Evolutionary conservation across 495 filamentous ascomycete genomes (phyloP), one percentile per base, ranked within the genome.

Genomic region (Xylaria nigripes): DNA sequence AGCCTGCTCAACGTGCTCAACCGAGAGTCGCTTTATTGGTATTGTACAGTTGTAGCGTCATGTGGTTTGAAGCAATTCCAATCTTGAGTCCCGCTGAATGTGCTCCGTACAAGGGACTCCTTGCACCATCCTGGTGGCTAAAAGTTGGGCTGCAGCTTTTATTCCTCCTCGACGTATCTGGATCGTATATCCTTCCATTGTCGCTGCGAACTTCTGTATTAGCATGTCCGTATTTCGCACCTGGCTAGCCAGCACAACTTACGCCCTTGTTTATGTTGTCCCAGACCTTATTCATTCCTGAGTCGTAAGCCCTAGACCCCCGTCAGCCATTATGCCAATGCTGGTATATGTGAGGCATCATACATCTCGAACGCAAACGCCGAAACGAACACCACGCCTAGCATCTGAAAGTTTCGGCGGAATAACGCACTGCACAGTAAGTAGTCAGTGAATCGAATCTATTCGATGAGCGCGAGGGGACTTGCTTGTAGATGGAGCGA

Each of bases 141-240:
- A 24, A 3, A 2, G 19, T 41, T 19, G 34, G n/a, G 19, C 38
- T 15, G 48, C 50, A 73, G 69, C 56, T 76, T 36, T 36, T 79
- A 68, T 81, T 89, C 85, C 61, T 80, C 76, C 65, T 85, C 68
- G 60, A 90, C 70, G 70, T 96, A 99, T 66, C 80, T 84, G 67
- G 82, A 72, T 69, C 93, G 90, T 76, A 99, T 96, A 70, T 97
- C 93, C 80, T 97, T 97, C 94, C 94, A 99, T 92, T 97, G 94
- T 61, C 93, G 89, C 88, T 97, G 66, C 68, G 54, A 46, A 36
- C 38, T 36, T 50, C 5, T 12, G 44, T 44, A 61, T 70, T 53
- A 76, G 71, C 50, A 56, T 51, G n/a, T 48, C 19, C 29, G 4
- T 19, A 41, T 13, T 48, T 25, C 24, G 22, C 22, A 8, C 23